Percentiles rank a stretch among this genome's conserved stretches.
phyloP scores from a whole-genome alignment of 768 basidiomycete genomes.

The Hemileccinum rubropunctum region DNA sequence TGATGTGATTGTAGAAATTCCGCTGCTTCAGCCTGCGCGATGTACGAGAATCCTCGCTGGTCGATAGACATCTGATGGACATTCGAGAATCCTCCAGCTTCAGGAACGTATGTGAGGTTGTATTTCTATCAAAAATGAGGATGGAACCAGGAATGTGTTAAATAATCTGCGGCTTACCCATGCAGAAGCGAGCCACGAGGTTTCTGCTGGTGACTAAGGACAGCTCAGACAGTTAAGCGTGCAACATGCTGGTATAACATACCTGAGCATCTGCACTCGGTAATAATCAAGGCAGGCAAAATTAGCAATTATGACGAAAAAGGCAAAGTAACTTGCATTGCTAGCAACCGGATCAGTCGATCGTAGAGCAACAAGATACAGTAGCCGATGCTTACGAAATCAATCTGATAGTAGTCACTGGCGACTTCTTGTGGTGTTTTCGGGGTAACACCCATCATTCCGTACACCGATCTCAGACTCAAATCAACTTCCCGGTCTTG shows the following conservation, averaged over 20 bases:
- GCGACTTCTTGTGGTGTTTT: slow-evolving; percentile 45
- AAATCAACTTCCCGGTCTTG: slow-evolving; percentile 43
- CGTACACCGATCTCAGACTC: slow-evolving; percentile 53
- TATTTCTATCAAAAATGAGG: slow-evolving; percentile 42
- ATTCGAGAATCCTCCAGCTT: slow-evolving; percentile 57
- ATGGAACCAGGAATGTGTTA: background rate
- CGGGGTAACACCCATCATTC: slow-evolving; percentile 45
- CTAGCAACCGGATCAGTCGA: slow-evolving; percentile 13
- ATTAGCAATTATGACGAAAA: slow-evolving; percentile 1
- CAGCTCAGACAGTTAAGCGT: slow-evolving; percentile 21
- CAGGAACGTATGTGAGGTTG: slow-evolving; percentile 54
- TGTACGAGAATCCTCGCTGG: slow-evolving; percentile 59
- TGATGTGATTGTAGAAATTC: slow-evolving; percentile 51
- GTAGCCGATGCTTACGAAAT: slow-evolving; percentile 28
- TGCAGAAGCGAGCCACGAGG: slow-evolving; percentile 60
- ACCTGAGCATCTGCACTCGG: slow-evolving; percentile 27
- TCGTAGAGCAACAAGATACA: background rate
- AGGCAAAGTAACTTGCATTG: slow-evolving; percentile 25
- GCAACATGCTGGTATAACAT: background rate
- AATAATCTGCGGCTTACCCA: slow-evolving; percentile 45
- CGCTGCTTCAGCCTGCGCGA: slow-evolving; percentile 55
- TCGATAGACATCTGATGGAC: slow-evolving; percentile 55
- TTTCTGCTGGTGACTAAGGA: slow-evolving; percentile 58
- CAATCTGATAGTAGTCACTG: slow-evolving; percentile 56
- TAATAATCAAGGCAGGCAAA: background rate